phyloP scores from a whole-genome alignment of 2,329 filamentous ascomycete species.

The Zymoseptoria tritici region DNA sequence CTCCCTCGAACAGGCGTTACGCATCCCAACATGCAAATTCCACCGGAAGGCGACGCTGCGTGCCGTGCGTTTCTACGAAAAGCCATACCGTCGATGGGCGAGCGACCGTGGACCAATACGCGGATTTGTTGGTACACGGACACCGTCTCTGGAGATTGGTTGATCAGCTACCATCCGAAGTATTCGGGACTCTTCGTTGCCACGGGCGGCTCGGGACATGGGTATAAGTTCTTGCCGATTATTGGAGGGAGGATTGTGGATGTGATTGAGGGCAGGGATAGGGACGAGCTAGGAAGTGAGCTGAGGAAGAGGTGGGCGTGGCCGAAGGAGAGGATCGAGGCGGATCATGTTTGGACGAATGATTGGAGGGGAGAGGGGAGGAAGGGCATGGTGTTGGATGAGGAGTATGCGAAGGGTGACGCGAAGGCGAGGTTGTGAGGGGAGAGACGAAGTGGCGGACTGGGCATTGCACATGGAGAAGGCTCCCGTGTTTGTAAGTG shows the following conservation, averaged over 20 bases:
- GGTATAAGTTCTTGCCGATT: slow-evolving; percentile 55
- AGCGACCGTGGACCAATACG: slow-evolving; percentile 39
- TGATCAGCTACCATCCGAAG: slow-evolving; percentile 46
- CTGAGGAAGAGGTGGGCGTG: slow-evolving; percentile 58
- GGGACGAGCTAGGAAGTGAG: slow-evolving; percentile 34
- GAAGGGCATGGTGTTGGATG: slow-evolving; percentile 30
- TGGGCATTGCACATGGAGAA: too few relatives aligned
- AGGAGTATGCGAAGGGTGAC: slow-evolving; percentile 24
- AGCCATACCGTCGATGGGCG: slow-evolving; percentile 38
- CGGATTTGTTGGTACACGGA: slow-evolving; percentile 53
- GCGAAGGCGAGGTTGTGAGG: slow-evolving; percentile 1
- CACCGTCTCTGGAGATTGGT: slow-evolving; percentile 48
- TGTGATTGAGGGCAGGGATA: slow-evolving; percentile 38
- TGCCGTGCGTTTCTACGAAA: slow-evolving; percentile 55
- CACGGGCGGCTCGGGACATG: slow-evolving; percentile 56
- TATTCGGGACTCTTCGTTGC: slow-evolving; percentile 50
- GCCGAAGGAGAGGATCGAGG: slow-evolving; percentile 32
- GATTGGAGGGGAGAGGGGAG: slow-evolving; percentile 33
- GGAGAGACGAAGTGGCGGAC: not conserved
- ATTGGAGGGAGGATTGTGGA: slow-evolving; percentile 50
- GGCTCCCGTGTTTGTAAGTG: too few relatives aligned
- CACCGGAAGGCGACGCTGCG: slow-evolving; percentile 53
- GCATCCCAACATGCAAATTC: slow-evolving; percentile 39
- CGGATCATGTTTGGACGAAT: slow-evolving; percentile 31
- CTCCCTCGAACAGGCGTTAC: slow-evolving; percentile 46